Percentiles rank a stretch among this genome's conserved stretches.
Conservation (phyloP, 75 land plant species). For the Pinus tabuliformis region DNA sequence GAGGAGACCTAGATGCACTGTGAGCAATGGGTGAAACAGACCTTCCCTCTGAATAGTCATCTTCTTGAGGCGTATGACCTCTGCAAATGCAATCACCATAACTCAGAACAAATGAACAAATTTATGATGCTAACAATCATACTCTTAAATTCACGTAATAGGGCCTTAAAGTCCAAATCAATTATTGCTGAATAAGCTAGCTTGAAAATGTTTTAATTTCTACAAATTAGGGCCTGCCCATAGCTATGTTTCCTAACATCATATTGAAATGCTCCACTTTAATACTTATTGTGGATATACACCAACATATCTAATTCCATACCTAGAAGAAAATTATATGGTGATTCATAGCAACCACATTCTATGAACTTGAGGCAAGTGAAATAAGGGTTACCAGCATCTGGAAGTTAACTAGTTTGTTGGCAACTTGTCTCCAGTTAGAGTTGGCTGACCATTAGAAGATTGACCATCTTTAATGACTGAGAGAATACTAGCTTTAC, state of each 20-base stretch:
- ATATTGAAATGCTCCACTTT: not conserved
- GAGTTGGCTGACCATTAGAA: no score
- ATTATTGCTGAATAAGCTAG: no score
- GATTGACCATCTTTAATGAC: no score
- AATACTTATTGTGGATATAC: not conserved
- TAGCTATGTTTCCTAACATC: not conserved
- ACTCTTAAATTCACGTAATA: no score
- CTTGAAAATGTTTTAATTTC: no score
- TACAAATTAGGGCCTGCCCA: no score
- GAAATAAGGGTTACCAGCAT: not conserved
- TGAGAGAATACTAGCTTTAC: no score
- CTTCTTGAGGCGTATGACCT: conserved; percentile 4
- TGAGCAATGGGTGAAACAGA: conserved; percentile 4
- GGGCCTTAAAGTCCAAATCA: no score
- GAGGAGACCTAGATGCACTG: conserved; percentile 4
- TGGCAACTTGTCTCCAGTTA: no score
- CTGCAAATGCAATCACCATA: conserved; percentile 8
- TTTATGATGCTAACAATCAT: not conserved
- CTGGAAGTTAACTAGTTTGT: not conserved
- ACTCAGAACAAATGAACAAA: not conserved
- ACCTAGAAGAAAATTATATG: not conserved
- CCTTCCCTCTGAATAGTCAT: conserved; percentile 9
- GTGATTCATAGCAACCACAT: no score
- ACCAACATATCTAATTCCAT: not conserved
- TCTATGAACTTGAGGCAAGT: not conserved